Percentiles rank a stretch among this genome's conserved stretches.
Evolutionary conservation across 495 filamentous ascomycete species (phyloP).

Genomic region (Neurospora cerealis): DNA sequence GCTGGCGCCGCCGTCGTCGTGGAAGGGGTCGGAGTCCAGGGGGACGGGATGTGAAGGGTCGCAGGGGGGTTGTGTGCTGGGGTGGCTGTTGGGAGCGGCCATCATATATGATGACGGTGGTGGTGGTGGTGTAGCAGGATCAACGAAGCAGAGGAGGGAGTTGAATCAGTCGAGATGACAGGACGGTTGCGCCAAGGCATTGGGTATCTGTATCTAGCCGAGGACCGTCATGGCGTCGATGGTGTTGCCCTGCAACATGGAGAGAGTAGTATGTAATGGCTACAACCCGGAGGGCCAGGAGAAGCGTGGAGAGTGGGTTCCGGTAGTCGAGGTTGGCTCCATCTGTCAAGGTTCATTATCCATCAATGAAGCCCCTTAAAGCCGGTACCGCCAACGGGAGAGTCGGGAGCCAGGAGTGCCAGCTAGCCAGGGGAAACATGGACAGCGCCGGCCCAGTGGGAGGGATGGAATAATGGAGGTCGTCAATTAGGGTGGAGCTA

Average conservation of each 20-base stretch:
- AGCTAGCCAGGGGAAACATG: background rate
- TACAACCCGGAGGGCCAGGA: background rate
- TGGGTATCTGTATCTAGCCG: background rate
- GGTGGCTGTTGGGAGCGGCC: background rate
- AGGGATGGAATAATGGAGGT: background rate
- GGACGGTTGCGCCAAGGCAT: background rate
- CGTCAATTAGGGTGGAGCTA: background rate
- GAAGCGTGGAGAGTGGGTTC: background rate
- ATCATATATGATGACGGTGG: background rate
- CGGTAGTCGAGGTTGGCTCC: background rate
- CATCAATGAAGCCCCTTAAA: background rate
- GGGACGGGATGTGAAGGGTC: background rate
- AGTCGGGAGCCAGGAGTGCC: background rate
- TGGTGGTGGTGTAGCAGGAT: background rate
- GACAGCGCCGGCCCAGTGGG: background rate
- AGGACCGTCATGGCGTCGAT: background rate
- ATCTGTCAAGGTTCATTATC: background rate
- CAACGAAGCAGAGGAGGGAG: background rate
- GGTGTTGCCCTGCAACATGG: background rate
- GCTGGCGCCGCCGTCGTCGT: background rate
- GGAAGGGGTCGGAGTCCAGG: background rate
- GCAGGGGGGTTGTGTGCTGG: background rate
- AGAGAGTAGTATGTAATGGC: background rate
- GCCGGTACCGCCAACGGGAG: background rate
- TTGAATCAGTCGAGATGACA: background rate